Conservation (phyloP, 225 moss, liverwort and hornwort species). For the Takakia lepidozioides region DNA sequence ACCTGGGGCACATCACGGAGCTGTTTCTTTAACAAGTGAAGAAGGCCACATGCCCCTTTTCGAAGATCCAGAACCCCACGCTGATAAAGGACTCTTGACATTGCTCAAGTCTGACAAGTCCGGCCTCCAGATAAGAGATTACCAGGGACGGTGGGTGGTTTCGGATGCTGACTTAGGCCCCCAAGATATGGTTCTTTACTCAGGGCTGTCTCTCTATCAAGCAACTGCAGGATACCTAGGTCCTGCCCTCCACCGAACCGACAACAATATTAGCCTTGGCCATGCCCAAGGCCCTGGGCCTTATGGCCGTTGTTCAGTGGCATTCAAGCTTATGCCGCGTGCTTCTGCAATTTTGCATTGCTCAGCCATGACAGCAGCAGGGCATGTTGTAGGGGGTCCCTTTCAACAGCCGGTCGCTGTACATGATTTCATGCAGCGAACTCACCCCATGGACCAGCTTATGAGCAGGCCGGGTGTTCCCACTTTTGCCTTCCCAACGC, state of each 20-base stretch:
- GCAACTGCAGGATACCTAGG: constrained; percentile 77
- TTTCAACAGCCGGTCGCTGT: constrained; percentile 77
- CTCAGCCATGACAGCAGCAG: constrained; percentile 77
- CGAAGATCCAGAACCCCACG: constrained; percentile 87
- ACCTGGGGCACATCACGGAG: constrained; percentile 70
- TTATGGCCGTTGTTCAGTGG: constrained; percentile 78
- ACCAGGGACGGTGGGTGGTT: constrained; percentile 75
- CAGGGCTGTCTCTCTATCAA: constrained; percentile 81
- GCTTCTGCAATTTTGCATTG: constrained; percentile 85
- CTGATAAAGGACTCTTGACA: constrained; percentile 82
- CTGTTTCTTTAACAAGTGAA: constrained; percentile 48
- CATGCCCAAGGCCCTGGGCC: constrained; percentile 32
- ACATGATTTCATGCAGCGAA: constrained; percentile 89
- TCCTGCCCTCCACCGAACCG: constrained; percentile 79
- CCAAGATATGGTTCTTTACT: constrained; percentile 73
- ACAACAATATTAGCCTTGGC: constrained; percentile 45
- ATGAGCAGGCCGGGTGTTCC: constrained; percentile 69
- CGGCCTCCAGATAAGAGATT: constrained; percentile 80
- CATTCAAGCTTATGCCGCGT: constrained; percentile 91
- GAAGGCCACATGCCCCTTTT: constrained; percentile 72
- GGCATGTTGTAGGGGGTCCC: constrained; percentile 65
- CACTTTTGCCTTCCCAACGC: constrained; percentile 57
- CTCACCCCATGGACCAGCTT: constrained; percentile 96
- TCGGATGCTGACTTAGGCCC: constrained; percentile 83
- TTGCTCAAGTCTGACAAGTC: constrained; percentile 91